Evolutionary conservation across 1,139 yeast genomes (phyloP), one percentile per base, ranked within the genome.

Genomic region (Diutina neorugosa): DNA sequence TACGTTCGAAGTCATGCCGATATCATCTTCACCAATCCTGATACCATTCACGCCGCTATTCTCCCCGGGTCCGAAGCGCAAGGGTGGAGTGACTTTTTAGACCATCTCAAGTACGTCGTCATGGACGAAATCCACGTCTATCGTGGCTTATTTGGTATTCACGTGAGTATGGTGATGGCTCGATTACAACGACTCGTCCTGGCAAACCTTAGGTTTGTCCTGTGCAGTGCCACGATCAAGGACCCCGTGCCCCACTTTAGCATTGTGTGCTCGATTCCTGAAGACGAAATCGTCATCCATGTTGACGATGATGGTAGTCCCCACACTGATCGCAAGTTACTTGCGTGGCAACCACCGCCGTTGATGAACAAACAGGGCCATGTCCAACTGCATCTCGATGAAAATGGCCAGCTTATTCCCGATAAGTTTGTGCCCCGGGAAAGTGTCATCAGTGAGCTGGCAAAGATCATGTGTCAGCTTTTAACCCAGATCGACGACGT

Each of bases 11-110:
- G 74, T 27, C 72, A 72, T 53, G 89, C 96, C 0, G 82, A 85
- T 55, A 85, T 93, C 4, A 82, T 93, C 9, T 89, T 93, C 64
- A 88, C 98, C 0, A 93, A 93, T 62, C 99, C 98, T 0, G 99
- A 93, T 63, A 88, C 93, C 72, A 73, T 94, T 2, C 98, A 93
- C 66, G 78, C 90, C 0, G 82, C 93, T 19, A 81, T 93, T 14
- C 67, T 93, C 20, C 98, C 98, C 0, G 78, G 81, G 54, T 84
- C 81, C 59, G 76, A 76, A 42, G 63, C 64, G 0, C 40, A 48
- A 31, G 73, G 77, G 14, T 93, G 98, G 98, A 69, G 76, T 41
- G 73, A 77, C 44, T 88, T 91, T 62, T 68, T 93, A 7, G 63
- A 70, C 20, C 77, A 80, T 53, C 68, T 93, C 58, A 80, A 78